phyloP scores from a whole-genome alignment of 2,329 filamentous ascomycete species.

The Aureobasidium sp. region DNA sequence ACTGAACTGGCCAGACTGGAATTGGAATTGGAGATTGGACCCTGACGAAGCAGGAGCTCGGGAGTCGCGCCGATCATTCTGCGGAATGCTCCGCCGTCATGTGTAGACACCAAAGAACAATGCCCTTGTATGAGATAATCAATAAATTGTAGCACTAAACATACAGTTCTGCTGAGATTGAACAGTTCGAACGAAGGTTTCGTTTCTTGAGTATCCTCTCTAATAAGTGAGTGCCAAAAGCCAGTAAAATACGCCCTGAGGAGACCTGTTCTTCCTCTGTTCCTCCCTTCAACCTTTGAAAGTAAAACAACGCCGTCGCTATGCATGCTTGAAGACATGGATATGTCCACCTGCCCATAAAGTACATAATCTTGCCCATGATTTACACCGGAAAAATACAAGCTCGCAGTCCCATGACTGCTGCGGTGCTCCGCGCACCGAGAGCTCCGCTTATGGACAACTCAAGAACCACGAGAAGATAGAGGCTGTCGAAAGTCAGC shows the following conservation, averaged over 20 bases:
- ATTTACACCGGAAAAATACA: background rate
- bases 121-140: background rate
- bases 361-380: background rate
- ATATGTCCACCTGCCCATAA: background rate
- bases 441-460: background rate
- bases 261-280: background rate
- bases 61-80: background rate
- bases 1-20: background rate
- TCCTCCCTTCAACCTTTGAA: background rate
- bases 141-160: background rate
- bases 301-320: constrained; percentile 3
- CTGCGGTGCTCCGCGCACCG: background rate
- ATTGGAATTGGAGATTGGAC: background rate
- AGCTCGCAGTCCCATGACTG: background rate
- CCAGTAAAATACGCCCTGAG: background rate
- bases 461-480: background rate
- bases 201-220: background rate
- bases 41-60: background rate
- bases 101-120: background rate
- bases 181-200: background rate
- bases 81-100: background rate
- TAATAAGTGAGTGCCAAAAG: background rate
- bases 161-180: background rate
- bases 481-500: no score
- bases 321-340: constrained; percentile 2